Conservation (phyloP, 2,329 filamentous ascomycete genomes). For the Dryadomyces sulphureus region DNA sequence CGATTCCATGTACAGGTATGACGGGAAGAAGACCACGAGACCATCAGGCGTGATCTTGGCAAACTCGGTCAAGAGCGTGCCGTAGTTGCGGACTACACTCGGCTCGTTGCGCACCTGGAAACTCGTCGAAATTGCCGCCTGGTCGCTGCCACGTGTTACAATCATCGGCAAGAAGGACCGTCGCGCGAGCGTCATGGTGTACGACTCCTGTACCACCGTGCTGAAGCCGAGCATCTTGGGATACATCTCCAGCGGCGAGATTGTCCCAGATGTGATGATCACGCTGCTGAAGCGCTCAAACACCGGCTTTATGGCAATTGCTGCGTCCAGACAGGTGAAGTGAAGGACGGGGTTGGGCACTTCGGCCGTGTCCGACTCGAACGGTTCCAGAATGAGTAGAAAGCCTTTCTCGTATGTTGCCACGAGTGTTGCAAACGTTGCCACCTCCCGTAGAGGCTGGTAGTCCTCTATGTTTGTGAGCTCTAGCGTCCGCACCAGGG, state of each 20-base stretch:
- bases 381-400: slow-evolving; percentile 89
- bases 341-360: slow-evolving; percentile 84
- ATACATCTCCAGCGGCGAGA: slow-evolving; percentile 96
- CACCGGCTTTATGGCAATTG: slow-evolving; percentile 94
- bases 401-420: slow-evolving; percentile 97
- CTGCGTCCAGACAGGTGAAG: slow-evolving; percentile 90
- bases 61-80: slow-evolving; percentile 84
- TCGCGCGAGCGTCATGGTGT: slow-evolving; percentile 87
- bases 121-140: slow-evolving; percentile 80
- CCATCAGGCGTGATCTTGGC: slow-evolving; percentile 92
- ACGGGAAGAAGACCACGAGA: slow-evolving; percentile 98
- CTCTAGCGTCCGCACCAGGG: slow-evolving; percentile 84
- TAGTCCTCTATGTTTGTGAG: slow-evolving; percentile 97
- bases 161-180: slow-evolving; percentile 97
- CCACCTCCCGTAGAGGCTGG: slow-evolving; percentile 90
- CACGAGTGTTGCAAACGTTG: slow-evolving; percentile 89
- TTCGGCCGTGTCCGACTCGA: slow-evolving; percentile 63
- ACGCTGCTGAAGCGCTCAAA: slow-evolving; percentile 97
- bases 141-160: slow-evolving; percentile 86
- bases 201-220: slow-evolving; percentile 91
- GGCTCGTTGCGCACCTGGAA: slow-evolving; percentile 95
- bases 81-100: slow-evolving; percentile 93
- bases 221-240: slow-evolving; percentile 94
- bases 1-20: slow-evolving; percentile 97
- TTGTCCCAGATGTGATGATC: slow-evolving; percentile 94